phyloP scores from a whole-genome alignment of 169 alveolate genomes.

The Besnoitia besnoiti region DNA sequence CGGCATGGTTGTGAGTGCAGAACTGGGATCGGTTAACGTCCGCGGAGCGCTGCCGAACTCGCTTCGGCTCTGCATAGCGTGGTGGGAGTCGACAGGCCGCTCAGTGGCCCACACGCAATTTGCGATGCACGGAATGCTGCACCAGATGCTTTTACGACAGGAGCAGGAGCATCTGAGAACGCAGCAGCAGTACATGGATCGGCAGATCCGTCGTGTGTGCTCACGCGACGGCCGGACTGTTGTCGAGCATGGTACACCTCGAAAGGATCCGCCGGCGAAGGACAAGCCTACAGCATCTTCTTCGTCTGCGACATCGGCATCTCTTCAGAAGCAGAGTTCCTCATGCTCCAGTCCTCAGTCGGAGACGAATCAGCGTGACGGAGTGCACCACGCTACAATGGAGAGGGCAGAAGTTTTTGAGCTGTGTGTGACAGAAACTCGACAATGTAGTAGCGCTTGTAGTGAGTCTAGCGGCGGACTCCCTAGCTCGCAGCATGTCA shows the following conservation, averaged over 20 bases:
- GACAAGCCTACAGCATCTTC: not conserved
- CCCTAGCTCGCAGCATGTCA: not conserved
- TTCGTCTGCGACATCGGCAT: not conserved
- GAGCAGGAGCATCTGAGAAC: not conserved
- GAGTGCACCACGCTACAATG: not conserved
- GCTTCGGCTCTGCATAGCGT: not conserved
- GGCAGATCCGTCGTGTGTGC: not conserved
- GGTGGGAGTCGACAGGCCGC: constrained; percentile 30
- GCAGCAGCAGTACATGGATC: constrained; percentile 4
- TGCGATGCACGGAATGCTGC: constrained; percentile 14
- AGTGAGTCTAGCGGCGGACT: not conserved
- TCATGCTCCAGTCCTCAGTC: not conserved
- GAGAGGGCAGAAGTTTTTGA: not conserved
- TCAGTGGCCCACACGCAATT: constrained; percentile 12
- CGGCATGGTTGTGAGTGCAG: not conserved
- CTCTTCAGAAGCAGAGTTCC: not conserved
- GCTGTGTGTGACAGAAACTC: not conserved
- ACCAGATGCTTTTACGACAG: not conserved
- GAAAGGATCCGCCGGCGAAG: not conserved
- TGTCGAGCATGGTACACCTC: not conserved
- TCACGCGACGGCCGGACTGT: not conserved
- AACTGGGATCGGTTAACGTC: not conserved
- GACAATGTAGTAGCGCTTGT: not conserved
- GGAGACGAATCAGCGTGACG: not conserved
- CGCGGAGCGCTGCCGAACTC: constrained; percentile 26